Percentiles rank a stretch among this genome's conserved stretches.
Evolutionary conservation across 345 rosid genomes (phyloP).

Genomic region (Gossypium ekmanianum): DNA sequence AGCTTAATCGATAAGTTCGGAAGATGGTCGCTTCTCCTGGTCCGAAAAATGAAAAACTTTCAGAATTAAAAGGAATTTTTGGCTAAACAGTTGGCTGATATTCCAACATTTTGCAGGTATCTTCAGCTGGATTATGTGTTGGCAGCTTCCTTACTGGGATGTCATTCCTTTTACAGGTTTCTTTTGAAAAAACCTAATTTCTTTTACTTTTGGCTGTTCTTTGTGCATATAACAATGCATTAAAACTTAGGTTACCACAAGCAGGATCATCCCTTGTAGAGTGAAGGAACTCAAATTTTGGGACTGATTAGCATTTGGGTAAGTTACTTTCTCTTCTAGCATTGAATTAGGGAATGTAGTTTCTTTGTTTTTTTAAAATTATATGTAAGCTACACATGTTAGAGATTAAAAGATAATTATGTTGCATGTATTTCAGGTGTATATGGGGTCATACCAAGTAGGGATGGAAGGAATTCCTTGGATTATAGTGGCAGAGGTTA

Average conservation of each 20-base stretch:
- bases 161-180: slow-evolving; percentile 2
- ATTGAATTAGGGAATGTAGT: background rate
- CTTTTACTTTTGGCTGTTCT: background rate
- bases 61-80: background rate
- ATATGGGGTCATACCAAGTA: slow-evolving; percentile 10
- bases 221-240: background rate
- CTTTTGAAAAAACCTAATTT: background rate
- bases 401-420: background rate
- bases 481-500: slow-evolving; percentile 1
- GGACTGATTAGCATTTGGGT: slow-evolving; percentile 6
- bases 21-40: background rate
- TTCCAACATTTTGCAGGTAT: background rate
- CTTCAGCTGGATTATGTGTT: background rate
- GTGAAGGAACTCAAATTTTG: background rate
- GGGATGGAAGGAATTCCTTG: slow-evolving; percentile 4
- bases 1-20: slow-evolving; percentile 1
- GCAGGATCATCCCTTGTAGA: background rate
- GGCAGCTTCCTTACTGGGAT: slow-evolving; percentile 7
- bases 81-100: background rate
- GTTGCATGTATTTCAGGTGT: background rate
- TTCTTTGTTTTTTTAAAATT: background rate
- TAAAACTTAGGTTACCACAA: background rate
- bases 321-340: background rate
- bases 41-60: background rate
- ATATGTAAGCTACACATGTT: too few relatives aligned